Conservation (phyloP, 2,329 filamentous ascomycete genomes). For the Neurospora crassa region DNA sequence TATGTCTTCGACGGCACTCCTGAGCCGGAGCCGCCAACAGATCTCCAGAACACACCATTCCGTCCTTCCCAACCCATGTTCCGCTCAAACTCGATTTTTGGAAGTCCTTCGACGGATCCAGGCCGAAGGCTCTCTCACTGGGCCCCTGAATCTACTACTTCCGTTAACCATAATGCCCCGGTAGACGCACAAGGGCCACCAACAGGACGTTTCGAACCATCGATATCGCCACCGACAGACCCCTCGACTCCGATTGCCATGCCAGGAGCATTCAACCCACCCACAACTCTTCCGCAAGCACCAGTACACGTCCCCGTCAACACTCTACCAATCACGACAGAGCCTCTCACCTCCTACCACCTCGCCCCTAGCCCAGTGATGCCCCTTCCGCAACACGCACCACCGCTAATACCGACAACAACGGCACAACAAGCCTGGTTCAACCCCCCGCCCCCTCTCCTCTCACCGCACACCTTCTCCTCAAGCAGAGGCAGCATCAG, state of each 20-base stretch:
- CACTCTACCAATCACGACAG: constrained; percentile 18
- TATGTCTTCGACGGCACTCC: constrained; percentile 48
- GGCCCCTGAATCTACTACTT: constrained; percentile 41
- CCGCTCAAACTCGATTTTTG: constrained; percentile 58
- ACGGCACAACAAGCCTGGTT: constrained; percentile 39
- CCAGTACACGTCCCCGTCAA: constrained; percentile 24
- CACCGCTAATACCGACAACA: constrained; percentile 33
- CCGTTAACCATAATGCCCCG: neutral
- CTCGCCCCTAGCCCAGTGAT: constrained; percentile 23
- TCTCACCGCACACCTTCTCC: constrained; percentile 44
- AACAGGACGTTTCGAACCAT: constrained; percentile 2
- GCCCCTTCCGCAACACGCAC: constrained; percentile 20
- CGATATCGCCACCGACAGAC: constrained; percentile 17
- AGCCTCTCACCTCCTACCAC: constrained; percentile 26
- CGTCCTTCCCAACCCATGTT: constrained; percentile 42
- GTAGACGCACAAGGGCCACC: neutral
- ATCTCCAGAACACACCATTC: neutral
- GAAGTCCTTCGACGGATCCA: constrained; percentile 44
- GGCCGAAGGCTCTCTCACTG: constrained; percentile 56
- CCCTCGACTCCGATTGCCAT: constrained; percentile 8
- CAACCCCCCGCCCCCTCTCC: constrained; percentile 40
- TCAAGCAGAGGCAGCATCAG: constrained; percentile 26
- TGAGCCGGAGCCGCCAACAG: constrained; percentile 29
- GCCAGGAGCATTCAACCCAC: neutral
- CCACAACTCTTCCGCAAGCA: neutral